Evolutionary conservation across 1,139 yeast genomes (phyloP).

Genomic region (Pichia sp.): DNA sequence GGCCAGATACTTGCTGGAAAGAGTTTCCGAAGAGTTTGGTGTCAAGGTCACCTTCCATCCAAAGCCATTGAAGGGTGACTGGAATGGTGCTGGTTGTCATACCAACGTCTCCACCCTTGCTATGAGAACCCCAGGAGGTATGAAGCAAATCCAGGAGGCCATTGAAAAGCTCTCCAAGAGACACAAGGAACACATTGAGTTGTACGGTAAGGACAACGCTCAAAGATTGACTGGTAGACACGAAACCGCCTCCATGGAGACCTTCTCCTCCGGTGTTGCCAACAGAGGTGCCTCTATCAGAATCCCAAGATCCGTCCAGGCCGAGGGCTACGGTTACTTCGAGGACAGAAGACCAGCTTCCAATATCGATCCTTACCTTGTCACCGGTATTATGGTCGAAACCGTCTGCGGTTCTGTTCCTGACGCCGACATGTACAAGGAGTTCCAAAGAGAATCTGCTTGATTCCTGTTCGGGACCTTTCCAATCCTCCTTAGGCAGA

Average conservation of each 20-base stretch:
- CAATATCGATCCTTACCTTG: constrained; percentile 97
- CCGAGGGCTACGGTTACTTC: constrained; percentile 96
- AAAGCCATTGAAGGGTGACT: constrained; percentile 96
- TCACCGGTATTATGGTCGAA: constrained; percentile 96
- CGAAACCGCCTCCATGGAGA: constrained; percentile 92
- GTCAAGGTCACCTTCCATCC: constrained; percentile 99
- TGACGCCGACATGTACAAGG: constrained; percentile 92
- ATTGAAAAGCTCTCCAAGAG: constrained; percentile 91
- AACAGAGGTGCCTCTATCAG: constrained; percentile 99
- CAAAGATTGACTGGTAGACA: constrained; percentile 95
- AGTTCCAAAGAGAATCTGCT: constrained; percentile 66
- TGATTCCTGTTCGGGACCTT: constrained; percentile 12
- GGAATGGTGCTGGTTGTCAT: constrained; percentile 99
- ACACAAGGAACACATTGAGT: constrained; percentile 92
- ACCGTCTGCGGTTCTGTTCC: constrained; percentile 94
- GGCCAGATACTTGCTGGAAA: constrained; percentile 85
- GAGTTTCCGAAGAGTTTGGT: constrained; percentile 98
- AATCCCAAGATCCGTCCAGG: constrained; percentile 97
- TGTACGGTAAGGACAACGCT: constrained; percentile 94
- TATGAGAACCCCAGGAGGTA: constrained; percentile 96
- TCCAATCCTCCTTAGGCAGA: background rate
- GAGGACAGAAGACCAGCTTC: constrained; percentile 99
- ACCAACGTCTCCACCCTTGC: constrained; percentile 90
- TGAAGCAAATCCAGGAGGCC: constrained; percentile 89
- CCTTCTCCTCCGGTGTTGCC: constrained; percentile 95